Base-by-base conservation (phyloP, 2,329 filamentous ascomycete species). In the Pseudocercospora musae region DNA sequence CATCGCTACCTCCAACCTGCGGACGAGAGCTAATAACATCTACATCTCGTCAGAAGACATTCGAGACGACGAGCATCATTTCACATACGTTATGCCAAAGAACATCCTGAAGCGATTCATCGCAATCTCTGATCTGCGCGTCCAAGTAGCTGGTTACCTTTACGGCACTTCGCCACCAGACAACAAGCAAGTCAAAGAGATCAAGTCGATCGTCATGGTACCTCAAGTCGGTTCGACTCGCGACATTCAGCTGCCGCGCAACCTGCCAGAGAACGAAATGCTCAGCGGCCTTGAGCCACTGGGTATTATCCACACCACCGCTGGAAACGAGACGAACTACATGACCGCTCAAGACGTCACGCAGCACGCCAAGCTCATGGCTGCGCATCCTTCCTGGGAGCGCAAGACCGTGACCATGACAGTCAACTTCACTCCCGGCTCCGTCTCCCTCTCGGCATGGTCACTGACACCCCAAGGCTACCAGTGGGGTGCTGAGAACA, bases 21-120 rank as follows among this genome's bases (percentile, higher is more conserved):
- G 94, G 50, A 97, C 93, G 53, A 85, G 95, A 68, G 87, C 95
- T 55, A 99, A 98, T 84, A 97, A 99, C 78, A 96, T 99, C 73
- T 99, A 98, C 77, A 96, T 99, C 70, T 96, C 95, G 7, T 95
- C 93, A 0, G 92, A 97, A 58, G 95, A 98, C 74, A 90, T 94
- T 68, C 90, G 92, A 58, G 86, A 95, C 67, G 92, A 96, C 63
- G 92, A 96, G 63, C 91, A 93, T 42, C 85, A 88, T 72, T 89
- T 91, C 74, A 99, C 94, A 0, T 99, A 98, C 73, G 91, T 99
- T 72, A 97, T 99, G 91, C 95, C 95, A 0, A 99, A 98, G 85
- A 99, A 99, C 76, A 89, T 99, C 54, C 85, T 99, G 72, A 97
- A 96, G 84, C 91, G 92, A 68, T 99, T 99, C 82, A 98, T 99